Evolutionary conservation across 164 flowering plant genomes (phyloP).

Genomic region (Houttuynia cordata): DNA sequence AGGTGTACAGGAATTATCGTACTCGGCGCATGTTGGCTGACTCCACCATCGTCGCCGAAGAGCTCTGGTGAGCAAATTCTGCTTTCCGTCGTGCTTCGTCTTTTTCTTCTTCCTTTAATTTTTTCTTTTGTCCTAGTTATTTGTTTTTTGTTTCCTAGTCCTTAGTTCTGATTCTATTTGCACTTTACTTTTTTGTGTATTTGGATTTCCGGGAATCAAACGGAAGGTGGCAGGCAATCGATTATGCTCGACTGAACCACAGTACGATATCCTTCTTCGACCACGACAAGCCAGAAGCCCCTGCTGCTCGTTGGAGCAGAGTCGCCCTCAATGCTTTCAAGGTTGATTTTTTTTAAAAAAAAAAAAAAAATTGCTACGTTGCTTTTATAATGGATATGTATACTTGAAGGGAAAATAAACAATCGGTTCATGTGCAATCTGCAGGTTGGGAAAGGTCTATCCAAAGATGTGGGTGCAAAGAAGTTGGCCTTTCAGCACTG

Average conservation of each 20-base stretch:
- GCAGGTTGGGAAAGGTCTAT: conserved; percentile 83
- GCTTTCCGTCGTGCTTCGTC: not conserved
- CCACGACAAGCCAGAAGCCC: conserved; percentile 43
- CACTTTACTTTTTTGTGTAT: not conserved
- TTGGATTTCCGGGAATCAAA: not conserved
- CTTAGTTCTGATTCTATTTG: too few species aligned
- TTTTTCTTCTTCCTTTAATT: too few species aligned
- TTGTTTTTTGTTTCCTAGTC: too few species aligned
- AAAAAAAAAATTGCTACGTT: not conserved
- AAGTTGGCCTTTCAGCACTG: conserved; percentile 85
- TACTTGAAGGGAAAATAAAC: too few species aligned
- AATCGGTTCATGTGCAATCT: not conserved
- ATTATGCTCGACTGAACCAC: conserved; percentile 50
- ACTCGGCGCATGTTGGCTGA: conserved; percentile 75
- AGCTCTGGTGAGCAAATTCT: conserved; percentile 41
- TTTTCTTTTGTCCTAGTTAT: not conserved
- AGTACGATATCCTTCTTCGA: conserved; percentile 72
- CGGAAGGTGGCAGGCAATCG: conserved; percentile 70
- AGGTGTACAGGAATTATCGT: conserved; percentile 59
- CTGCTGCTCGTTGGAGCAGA: conserved; percentile 59
- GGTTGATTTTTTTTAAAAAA: conserved; percentile 16
- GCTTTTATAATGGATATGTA: too few species aligned
- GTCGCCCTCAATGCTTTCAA: conserved; percentile 61
- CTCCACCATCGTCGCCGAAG: conserved; percentile 69
- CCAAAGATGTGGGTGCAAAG: conserved; percentile 57